Evolutionary conservation across 257 asterid genomes (phyloP).

Genomic region (Primulina tabacum): DNA sequence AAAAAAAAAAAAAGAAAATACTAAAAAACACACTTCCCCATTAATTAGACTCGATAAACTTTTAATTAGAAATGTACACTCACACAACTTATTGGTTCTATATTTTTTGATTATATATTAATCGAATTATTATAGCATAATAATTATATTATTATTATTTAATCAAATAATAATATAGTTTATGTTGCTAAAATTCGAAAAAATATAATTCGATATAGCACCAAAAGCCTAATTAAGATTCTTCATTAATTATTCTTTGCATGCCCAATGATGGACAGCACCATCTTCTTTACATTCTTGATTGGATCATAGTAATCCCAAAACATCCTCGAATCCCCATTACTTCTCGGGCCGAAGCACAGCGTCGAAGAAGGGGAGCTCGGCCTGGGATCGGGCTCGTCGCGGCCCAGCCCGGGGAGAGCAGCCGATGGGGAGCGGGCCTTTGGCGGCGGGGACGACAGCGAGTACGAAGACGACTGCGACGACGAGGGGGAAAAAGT

Average conservation of each 20-base stretch:
- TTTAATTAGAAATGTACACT: background rate
- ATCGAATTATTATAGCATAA: background rate
- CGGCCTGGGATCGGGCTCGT: too few relatives aligned
- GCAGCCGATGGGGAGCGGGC: background rate
- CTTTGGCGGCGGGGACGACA: background rate
- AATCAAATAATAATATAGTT: too few relatives aligned
- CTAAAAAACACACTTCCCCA: background rate
- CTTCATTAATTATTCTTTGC: background rate
- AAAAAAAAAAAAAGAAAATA: background rate
- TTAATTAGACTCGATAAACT: too few relatives aligned
- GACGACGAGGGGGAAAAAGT: background rate
- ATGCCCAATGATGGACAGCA: background rate
- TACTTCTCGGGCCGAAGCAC: background rate
- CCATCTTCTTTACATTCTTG: background rate
- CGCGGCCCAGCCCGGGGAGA: too few relatives aligned
- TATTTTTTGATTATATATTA: too few relatives aligned
- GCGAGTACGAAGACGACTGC: background rate
- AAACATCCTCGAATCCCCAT: background rate
- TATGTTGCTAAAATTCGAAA: background rate
- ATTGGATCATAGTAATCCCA: background rate
- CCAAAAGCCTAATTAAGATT: background rate
- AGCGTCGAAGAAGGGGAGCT: background rate
- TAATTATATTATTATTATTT: too few relatives aligned
- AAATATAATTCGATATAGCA: too few relatives aligned
- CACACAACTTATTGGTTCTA: background rate